Conservation (phyloP, 2,329 filamentous ascomycete species). For the Xylaria sp. region DNA sequence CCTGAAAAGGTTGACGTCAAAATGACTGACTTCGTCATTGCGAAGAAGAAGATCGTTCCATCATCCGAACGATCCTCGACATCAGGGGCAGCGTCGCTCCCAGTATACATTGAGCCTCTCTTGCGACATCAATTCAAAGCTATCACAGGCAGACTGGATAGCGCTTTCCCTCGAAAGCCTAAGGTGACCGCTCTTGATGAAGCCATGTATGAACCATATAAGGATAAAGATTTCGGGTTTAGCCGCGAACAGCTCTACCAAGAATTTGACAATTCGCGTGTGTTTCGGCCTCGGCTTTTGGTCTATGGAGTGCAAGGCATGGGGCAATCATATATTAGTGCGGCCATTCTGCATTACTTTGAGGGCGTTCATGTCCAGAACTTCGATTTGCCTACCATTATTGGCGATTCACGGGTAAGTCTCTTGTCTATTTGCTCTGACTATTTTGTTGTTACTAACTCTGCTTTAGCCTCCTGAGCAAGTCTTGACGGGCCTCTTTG, state of each 20-base stretch:
- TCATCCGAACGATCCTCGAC: slow-evolving; percentile 91
- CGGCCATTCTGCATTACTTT: slow-evolving; percentile 85
- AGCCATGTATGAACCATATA: slow-evolving; percentile 86
- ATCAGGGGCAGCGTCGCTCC: slow-evolving; percentile 81
- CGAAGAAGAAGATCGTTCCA: slow-evolving; percentile 93
- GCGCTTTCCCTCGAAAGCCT: slow-evolving; percentile 82
- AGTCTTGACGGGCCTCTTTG: slow-evolving; percentile 86
- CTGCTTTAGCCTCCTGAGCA: slow-evolving; percentile 72
- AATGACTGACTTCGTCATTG: slow-evolving; percentile 96
- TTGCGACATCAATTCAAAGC: slow-evolving; percentile 72
- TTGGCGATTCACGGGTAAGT: slow-evolving; percentile 79
- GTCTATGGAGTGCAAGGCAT: slow-evolving; percentile 84
- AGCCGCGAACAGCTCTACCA: slow-evolving; percentile 75
- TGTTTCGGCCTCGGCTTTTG: slow-evolving; percentile 87
- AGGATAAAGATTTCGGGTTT: slow-evolving; percentile 83
- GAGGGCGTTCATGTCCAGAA: slow-evolving; percentile 94
- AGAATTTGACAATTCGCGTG: slow-evolving; percentile 84
- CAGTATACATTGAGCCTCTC: slow-evolving; percentile 79
- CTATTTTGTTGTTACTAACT: slow-evolving; percentile 34
- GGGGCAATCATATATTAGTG: slow-evolving; percentile 89
- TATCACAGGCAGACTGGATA: slow-evolving; percentile 73
- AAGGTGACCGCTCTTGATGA: slow-evolving; percentile 90
- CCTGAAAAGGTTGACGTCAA: slow-evolving; percentile 82
- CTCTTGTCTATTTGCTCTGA: neutral
- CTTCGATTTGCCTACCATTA: slow-evolving; percentile 86